phyloP scores from a whole-genome alignment of 176 grass and related monocot species.

The Oryza meridionalis region DNA sequence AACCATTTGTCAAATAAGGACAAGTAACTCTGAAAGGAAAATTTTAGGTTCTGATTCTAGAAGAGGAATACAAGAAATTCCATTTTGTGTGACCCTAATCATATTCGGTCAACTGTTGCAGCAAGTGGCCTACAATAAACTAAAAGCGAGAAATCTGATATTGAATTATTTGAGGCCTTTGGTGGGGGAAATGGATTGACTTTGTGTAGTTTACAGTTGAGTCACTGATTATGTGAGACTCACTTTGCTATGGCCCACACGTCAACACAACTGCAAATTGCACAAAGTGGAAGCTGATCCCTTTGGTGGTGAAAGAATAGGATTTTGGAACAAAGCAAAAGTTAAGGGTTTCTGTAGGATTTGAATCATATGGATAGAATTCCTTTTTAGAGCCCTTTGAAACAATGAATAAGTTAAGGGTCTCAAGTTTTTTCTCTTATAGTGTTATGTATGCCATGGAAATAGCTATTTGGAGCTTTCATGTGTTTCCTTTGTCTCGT shows the following conservation, averaged over 20 bases:
- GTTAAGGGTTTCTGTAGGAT: neutral
- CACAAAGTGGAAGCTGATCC: too few relatives aligned
- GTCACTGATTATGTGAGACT: too few relatives aligned
- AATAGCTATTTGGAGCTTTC: too few relatives aligned
- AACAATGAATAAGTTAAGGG: neutral
- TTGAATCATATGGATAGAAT: neutral
- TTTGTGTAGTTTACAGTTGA: too few relatives aligned
- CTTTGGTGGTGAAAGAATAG: too few relatives aligned
- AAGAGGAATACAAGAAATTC: neutral
- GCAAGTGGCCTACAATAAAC: neutral
- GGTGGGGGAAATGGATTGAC: too few relatives aligned
- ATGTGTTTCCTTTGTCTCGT: too few relatives aligned
- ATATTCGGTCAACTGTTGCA: neutral
- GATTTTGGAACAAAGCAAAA: too few relatives aligned
- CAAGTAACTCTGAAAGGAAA: neutral
- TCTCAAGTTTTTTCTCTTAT: too few relatives aligned
- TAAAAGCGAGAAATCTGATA: neutral
- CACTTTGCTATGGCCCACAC: too few relatives aligned
- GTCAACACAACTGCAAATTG: too few relatives aligned
- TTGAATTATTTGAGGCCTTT: neutral
- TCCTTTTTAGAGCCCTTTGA: neutral
- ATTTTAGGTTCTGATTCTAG: neutral
- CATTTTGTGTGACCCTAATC: neutral
- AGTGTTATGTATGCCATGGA: too few relatives aligned
- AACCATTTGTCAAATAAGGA: neutral